These are phyloP conservation scores for Tremella mesenterica DNA, from an alignment of 768 basidiomycete genomes.

Conservation along the genomic window DNA sequence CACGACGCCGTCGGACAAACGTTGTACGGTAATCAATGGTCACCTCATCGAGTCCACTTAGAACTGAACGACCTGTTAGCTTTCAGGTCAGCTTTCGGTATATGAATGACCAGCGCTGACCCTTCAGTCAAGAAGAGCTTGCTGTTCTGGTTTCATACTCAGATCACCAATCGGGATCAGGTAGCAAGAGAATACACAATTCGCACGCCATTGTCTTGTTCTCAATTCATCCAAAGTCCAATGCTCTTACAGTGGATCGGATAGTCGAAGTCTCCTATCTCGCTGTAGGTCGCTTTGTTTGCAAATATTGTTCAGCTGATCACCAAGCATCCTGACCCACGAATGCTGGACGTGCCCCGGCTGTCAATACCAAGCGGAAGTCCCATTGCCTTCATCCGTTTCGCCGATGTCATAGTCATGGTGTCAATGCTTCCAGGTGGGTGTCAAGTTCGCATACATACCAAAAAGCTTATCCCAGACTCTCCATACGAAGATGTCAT, in stretches of 20 bases:
- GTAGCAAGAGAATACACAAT: not conserved
- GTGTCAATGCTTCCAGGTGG: slow-evolving; percentile 32
- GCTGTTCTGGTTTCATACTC: not conserved
- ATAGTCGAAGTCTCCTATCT: not conserved
- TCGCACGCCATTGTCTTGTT: not conserved
- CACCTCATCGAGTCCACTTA: slow-evolving; percentile 23
- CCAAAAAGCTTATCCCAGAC: slow-evolving; percentile 11
- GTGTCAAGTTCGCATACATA: not conserved
- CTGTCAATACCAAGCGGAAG: slow-evolving; percentile 35
- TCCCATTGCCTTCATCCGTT: slow-evolving; percentile 41
- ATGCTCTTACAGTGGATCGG: not conserved
- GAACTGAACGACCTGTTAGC: slow-evolving; percentile 37
- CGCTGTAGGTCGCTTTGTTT: not conserved
- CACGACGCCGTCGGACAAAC: slow-evolving; percentile 27
- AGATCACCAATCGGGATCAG: not conserved
- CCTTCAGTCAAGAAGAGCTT: not conserved
- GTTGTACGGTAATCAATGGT: slow-evolving; percentile 34
- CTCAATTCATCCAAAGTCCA: not conserved
- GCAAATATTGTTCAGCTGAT: not conserved
- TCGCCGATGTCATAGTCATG: slow-evolving; percentile 42
- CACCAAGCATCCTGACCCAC: slow-evolving; percentile 36
- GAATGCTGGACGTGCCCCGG: slow-evolving; percentile 40
- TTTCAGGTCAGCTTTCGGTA: slow-evolving; percentile 8
- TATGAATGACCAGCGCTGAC: not conserved
- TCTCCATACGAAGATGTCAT: slow-evolving; percentile 44